These are phyloP conservation scores for Exsudoporus frostii DNA, from an alignment of 768 basidiomycete species.

Conservation along the genomic window DNA sequence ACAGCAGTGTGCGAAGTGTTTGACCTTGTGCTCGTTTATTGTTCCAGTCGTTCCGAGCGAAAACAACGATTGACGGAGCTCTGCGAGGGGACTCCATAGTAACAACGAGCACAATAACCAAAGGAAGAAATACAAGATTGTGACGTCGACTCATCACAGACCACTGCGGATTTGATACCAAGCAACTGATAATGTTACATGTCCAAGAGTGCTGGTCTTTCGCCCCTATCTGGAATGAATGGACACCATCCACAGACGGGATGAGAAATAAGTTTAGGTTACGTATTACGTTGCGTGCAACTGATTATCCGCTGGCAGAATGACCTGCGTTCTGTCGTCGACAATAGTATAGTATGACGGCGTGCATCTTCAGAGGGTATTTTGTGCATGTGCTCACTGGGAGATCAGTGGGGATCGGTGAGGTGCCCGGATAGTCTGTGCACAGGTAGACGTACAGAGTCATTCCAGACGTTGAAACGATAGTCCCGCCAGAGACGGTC, in stretches of 20 bases:
- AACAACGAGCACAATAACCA: slow-evolving; percentile 16
- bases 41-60: slow-evolving; percentile 3
- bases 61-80: slow-evolving; percentile 5
- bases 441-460: slow-evolving; percentile 33
- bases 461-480: slow-evolving; percentile 61
- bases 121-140: slow-evolving; percentile 11
- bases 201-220: slow-evolving; percentile 26
- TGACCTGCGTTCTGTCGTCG: slow-evolving; percentile 27
- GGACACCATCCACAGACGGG: slow-evolving; percentile 10
- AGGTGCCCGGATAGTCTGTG: neutral
- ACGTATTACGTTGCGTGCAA: slow-evolving; percentile 29
- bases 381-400: slow-evolving; percentile 19
- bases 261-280: slow-evolving; percentile 28
- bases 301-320: slow-evolving; percentile 29
- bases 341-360: slow-evolving; percentile 29
- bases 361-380: slow-evolving; percentile 25
- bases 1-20: neutral
- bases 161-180: slow-evolving; percentile 13
- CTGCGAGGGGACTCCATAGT: slow-evolving; percentile 2
- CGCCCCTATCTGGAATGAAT: slow-evolving; percentile 9
- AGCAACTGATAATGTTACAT: slow-evolving; percentile 25
- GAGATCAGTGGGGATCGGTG: slow-evolving; percentile 3
- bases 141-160: slow-evolving; percentile 8
- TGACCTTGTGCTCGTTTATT: slow-evolving; percentile 3
- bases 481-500: slow-evolving; percentile 68